Conservation (phyloP, 1,139 yeast species). For the Nakaseomyces delphensis region DNA sequence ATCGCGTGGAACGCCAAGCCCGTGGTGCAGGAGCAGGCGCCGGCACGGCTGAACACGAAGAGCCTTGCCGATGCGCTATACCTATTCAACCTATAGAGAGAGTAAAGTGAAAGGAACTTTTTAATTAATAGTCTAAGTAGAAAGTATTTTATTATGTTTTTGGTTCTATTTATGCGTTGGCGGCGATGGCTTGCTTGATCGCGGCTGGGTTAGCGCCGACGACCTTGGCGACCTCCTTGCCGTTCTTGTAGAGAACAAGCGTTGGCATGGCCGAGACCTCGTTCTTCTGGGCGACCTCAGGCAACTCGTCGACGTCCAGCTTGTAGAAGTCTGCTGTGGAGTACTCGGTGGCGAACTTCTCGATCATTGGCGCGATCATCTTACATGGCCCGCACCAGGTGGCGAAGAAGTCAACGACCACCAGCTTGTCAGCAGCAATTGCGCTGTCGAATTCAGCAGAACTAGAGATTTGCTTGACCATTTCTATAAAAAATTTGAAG, state of each 20-base stretch:
- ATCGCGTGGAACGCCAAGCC: slow-evolving; percentile 98
- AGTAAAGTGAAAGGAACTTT: no score
- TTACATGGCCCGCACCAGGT: slow-evolving; percentile 98
- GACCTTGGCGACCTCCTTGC: slow-evolving; percentile 61
- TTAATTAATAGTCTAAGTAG: no score
- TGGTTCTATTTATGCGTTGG: slow-evolving; percentile 37
- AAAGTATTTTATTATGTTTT: background rate
- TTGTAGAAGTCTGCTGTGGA: slow-evolving; percentile 63
- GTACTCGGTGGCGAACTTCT: slow-evolving; percentile 56
- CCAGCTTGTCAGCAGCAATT: slow-evolving; percentile 48
- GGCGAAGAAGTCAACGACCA: slow-evolving; percentile 88
- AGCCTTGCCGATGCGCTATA: slow-evolving; percentile 67
- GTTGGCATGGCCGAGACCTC: slow-evolving; percentile 89
- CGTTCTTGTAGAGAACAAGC: slow-evolving; percentile 65
- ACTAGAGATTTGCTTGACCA: slow-evolving; percentile 40
- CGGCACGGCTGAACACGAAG: slow-evolving; percentile 65
- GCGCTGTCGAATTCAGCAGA: slow-evolving; percentile 56
- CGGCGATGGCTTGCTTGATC: slow-evolving; percentile 59
- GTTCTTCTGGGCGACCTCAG: slow-evolving; percentile 64
- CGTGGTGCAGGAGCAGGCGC: slow-evolving; percentile 73
- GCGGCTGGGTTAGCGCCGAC: slow-evolving; percentile 85
- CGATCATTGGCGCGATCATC: slow-evolving; percentile 86
- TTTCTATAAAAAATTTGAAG: slow-evolving; percentile 19
- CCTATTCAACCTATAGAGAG: slow-evolving; percentile 70
- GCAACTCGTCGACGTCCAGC: slow-evolving; percentile 74